Percentiles rank a stretch among this genome's conserved stretches.
Conservation (phyloP, 805 yeast genomes). For the Ogataea glucozyma region DNA sequence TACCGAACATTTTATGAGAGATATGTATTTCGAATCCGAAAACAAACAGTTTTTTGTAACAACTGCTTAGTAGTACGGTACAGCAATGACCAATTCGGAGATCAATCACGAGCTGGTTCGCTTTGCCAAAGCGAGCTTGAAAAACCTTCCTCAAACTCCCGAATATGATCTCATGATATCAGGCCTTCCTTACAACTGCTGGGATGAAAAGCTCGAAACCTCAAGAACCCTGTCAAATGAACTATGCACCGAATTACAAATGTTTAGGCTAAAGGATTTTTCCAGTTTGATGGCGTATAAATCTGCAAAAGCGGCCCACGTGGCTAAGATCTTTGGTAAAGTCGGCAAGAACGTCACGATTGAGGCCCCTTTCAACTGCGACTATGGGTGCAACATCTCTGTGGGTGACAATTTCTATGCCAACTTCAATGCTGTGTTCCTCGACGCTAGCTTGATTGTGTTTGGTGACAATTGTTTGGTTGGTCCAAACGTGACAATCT, state of each 20-base stretch:
- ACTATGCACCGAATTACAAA: constrained; percentile 29
- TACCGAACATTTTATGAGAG: too few relatives aligned
- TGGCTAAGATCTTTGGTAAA: constrained; percentile 49
- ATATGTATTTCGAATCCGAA: too few relatives aligned
- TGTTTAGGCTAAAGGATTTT: constrained; percentile 20
- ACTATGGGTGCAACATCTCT: constrained; percentile 63
- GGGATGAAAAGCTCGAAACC: constrained; percentile 36
- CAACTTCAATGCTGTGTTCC: constrained; percentile 55
- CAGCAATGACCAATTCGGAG: neutral
- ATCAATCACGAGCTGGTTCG: neutral
- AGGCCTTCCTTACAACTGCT: constrained; percentile 43
- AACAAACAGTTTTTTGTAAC: too few relatives aligned
- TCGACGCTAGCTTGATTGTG: constrained; percentile 61
- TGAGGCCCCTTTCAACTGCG: constrained; percentile 59
- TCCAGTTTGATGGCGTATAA: constrained; percentile 21
- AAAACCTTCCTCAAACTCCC: constrained; percentile 26
- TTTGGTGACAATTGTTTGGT: constrained; percentile 60
- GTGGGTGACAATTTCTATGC: constrained; percentile 61
- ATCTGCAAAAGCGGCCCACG: constrained; percentile 39
- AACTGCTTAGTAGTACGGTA: too few relatives aligned
- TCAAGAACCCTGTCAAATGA: constrained; percentile 35
- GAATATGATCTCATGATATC: constrained; percentile 60
- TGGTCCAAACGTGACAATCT: constrained; percentile 63
- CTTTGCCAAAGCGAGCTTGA: constrained; percentile 22
- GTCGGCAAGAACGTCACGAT: constrained; percentile 38